phyloP scores from a whole-genome alignment of 495 filamentous ascomycete genomes.

The Aspergillus campestris region DNA sequence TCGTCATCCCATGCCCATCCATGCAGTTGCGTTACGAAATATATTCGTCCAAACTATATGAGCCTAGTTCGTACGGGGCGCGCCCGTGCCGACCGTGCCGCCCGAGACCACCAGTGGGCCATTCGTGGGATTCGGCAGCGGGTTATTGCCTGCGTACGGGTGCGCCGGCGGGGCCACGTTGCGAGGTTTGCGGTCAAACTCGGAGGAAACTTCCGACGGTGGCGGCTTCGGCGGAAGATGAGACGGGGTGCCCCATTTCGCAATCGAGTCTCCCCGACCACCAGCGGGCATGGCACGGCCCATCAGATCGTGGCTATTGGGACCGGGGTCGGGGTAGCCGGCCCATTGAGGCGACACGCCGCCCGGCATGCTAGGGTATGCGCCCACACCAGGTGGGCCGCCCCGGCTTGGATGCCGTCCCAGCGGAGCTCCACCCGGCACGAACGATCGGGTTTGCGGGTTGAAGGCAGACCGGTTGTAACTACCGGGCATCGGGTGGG shows the following conservation, averaged over 20 bases:
- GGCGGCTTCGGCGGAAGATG: constrained; percentile 49
- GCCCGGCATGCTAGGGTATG: constrained; percentile 21
- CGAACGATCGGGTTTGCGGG: constrained; percentile 83
- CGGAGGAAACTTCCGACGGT: constrained; percentile 42
- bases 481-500: constrained; percentile 73
- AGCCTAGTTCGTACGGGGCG: constrained; percentile 20
- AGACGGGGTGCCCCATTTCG: constrained; percentile 49
- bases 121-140: constrained; percentile 16
- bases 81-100: constrained; percentile 13
- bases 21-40: background rate
- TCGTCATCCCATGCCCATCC: background rate
- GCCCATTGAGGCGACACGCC: constrained; percentile 22
- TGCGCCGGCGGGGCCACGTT: constrained; percentile 12
- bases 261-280: constrained; percentile 32
- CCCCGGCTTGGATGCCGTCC: constrained; percentile 24
- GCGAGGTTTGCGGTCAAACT: constrained; percentile 33
- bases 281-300: constrained; percentile 6
- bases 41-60: background rate
- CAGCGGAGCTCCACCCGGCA: constrained; percentile 46
- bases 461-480: constrained; percentile 83
- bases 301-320: constrained; percentile 15
- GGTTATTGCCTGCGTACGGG: constrained; percentile 17
- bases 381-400: constrained; percentile 22
- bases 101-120: constrained; percentile 39
- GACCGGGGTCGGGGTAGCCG: constrained; percentile 26